These are phyloP conservation scores for Vitis hybrid DNA, from an alignment of 177 flowering plant species.

Conservation along the genomic window DNA sequence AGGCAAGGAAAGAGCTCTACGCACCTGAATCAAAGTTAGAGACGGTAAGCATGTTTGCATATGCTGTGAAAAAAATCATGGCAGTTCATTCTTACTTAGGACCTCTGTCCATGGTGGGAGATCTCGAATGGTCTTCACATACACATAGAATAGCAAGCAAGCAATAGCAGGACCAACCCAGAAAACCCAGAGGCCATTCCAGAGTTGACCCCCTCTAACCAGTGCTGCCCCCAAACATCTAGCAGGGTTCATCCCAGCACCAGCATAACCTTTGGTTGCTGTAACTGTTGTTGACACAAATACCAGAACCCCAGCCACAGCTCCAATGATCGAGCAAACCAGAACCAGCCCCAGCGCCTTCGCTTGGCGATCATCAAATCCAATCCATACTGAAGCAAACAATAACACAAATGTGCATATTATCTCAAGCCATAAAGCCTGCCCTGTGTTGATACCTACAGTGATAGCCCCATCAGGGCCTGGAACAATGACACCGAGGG, in stretches of 20 bases:
- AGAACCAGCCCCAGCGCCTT: conserved; percentile 32
- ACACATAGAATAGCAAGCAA: conserved; percentile 39
- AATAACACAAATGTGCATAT: conserved; percentile 50
- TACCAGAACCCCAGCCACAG: conserved; percentile 32
- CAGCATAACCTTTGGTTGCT: conserved; percentile 44
- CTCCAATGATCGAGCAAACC: conserved; percentile 29
- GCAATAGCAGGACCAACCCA: conserved; percentile 60
- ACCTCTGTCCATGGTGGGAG: conserved; percentile 3
- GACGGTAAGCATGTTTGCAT: no score
- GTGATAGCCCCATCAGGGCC: conserved; percentile 34
- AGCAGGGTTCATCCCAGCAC: conserved; percentile 54
- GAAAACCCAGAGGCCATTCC: conserved; percentile 63
- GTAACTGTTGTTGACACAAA: conserved; percentile 46
- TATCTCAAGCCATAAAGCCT: conserved; percentile 50
- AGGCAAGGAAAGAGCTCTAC: background rate
- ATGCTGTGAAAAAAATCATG: background rate
- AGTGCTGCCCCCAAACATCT: conserved; percentile 69
- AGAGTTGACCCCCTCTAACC: conserved; percentile 56
- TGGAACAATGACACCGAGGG: conserved; percentile 36
- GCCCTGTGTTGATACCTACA: conserved; percentile 31
- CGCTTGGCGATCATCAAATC: conserved; percentile 42
- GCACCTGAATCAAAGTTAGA: conserved; percentile 2
- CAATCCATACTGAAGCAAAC: conserved; percentile 48
- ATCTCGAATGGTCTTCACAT: conserved; percentile 41
- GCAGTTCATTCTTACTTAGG: background rate